A percentile compares a stretch with the other conserved stretches of the same genome.
phyloP scores from a whole-genome alignment of 176 grass and related monocot species.

The Ensete ventricosum region DNA sequence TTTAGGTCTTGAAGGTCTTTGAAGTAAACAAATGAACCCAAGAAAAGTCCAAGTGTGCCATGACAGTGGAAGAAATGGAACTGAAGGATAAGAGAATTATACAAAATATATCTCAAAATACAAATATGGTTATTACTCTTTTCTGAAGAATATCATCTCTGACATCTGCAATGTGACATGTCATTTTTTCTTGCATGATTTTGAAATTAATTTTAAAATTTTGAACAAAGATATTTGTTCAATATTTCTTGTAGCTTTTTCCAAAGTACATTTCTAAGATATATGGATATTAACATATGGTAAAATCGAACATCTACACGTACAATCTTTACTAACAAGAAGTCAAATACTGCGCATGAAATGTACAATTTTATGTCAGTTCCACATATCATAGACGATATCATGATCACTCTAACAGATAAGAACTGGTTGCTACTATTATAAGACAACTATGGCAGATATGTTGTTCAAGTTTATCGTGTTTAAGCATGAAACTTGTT shows the following conservation, averaged over 20 bases:
- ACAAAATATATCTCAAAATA: not conserved
- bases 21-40: no score
- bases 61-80: not conserved
- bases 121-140: not conserved
- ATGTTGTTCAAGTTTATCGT: not conserved
- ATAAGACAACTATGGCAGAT: not conserved
- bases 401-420: not conserved
- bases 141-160: not conserved
- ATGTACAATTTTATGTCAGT: no score
- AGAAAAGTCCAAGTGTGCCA: not conserved
- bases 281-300: not conserved
- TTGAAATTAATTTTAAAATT: not conserved
- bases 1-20: no score
- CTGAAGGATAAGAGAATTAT: not conserved
- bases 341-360: no score
- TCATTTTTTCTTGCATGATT: not conserved
- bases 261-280: not conserved
- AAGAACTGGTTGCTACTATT: not conserved
- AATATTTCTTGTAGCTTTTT: not conserved
- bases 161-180: not conserved
- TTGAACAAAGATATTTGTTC: not conserved
- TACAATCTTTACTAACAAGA: no score
- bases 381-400: no score
- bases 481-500: not conserved
- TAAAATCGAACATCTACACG: no score